These are phyloP conservation scores for Euphorbia schlechtendalii DNA, from an alignment of 441 rosid genomes.

Conservation along the genomic window DNA sequence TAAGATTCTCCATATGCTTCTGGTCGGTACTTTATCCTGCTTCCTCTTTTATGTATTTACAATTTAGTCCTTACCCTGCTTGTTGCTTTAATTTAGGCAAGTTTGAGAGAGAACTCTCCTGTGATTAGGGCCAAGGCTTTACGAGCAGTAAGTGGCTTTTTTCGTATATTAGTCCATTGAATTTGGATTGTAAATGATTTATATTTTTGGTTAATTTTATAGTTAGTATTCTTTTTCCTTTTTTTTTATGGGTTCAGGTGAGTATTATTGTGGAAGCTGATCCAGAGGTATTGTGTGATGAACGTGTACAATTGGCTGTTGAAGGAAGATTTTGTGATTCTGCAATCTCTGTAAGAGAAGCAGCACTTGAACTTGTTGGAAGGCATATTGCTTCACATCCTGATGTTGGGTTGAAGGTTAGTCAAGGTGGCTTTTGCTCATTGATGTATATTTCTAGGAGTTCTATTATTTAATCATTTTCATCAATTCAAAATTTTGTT, in stretches of 20 bases:
- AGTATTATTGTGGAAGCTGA: slow-evolving; percentile 97
- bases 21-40: slow-evolving; percentile 54
- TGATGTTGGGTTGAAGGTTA: slow-evolving; percentile 92
- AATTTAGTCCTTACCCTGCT: slow-evolving; percentile 26
- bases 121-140: slow-evolving; percentile 94
- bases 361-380: slow-evolving; percentile 98
- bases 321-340: slow-evolving; percentile 99
- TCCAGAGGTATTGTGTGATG: slow-evolving; percentile 93
- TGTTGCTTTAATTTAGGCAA: slow-evolving; percentile 50
- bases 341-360: slow-evolving; percentile 98
- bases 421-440: slow-evolving; percentile 11
- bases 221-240: slow-evolving; percentile 8
- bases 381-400: slow-evolving; percentile 99
- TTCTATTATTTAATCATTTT: slow-evolving; percentile 10
- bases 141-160: slow-evolving; percentile 67
- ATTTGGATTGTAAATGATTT: slow-evolving; percentile 13
- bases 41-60: slow-evolving; percentile 11
- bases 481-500: slow-evolving; percentile 5
- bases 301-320: slow-evolving; percentile 93
- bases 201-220: slow-evolving; percentile 16
- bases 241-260: slow-evolving; percentile 57
- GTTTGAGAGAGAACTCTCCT: slow-evolving; percentile 96
- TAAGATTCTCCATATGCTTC: slow-evolving; percentile 93
- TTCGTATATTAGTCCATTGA: slow-evolving; percentile 13
- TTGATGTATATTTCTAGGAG: slow-evolving; percentile 12